Percentiles rank a stretch among this genome's conserved stretches.
Conservation (phyloP, 1,139 yeast species). For the Geotrichum bryndzae region DNA sequence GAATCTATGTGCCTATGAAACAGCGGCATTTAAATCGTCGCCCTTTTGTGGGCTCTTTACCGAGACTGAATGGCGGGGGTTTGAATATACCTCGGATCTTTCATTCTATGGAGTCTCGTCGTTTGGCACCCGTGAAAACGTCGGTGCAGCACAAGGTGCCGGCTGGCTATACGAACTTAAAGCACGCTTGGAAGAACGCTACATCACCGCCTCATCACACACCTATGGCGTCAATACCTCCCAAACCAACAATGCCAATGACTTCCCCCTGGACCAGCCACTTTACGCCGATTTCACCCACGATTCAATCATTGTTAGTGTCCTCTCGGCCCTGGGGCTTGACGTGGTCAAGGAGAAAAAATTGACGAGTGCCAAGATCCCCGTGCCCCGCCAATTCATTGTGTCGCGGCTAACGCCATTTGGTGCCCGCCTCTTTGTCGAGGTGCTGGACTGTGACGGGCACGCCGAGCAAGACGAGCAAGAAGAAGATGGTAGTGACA, state of each 20-base stretch:
- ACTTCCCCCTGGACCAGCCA: conserved; percentile 40
- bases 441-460: conserved; percentile 37
- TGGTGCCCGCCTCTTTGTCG: conserved; percentile 40
- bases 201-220: conserved; percentile 25
- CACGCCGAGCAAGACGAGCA: conserved; percentile 13
- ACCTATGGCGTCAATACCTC: conserved; percentile 37
- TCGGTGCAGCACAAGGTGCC: conserved; percentile 40
- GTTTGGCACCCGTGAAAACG: conserved; percentile 33
- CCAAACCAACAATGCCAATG: conserved; percentile 27
- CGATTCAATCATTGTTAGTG: conserved; percentile 38
- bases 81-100: conserved; percentile 43
- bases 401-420: conserved; percentile 41
- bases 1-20: conserved; percentile 45
- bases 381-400: conserved; percentile 40
- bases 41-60: conserved; percentile 46
- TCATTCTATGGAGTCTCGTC: conserved; percentile 38
- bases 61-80: conserved; percentile 46
- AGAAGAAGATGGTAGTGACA: neutral
- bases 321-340: conserved; percentile 39
- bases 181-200: conserved; percentile 33
- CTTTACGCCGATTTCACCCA: conserved; percentile 43
- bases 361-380: conserved; percentile 34
- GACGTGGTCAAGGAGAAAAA: conserved; percentile 33
- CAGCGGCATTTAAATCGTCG: conserved; percentile 45
- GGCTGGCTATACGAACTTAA: conserved; percentile 40